These are phyloP conservation scores for Rhodosporidiobolus sp. DNA, from an alignment of 768 basidiomycete species.

Conservation along the genomic window DNA sequence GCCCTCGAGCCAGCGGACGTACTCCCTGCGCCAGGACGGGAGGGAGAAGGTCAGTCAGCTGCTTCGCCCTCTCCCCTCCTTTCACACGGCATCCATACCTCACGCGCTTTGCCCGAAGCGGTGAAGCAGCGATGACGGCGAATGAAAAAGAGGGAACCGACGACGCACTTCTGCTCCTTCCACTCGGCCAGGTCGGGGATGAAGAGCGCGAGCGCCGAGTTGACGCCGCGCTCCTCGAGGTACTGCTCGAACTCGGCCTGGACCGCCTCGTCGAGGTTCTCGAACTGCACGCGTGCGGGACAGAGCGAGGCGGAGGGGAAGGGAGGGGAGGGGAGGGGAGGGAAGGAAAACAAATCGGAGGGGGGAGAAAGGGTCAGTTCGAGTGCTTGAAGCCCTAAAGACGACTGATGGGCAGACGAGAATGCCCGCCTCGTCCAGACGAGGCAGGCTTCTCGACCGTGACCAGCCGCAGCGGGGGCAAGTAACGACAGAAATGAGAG, in stretches of 20 bases:
- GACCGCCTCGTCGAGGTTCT: conserved; percentile 77
- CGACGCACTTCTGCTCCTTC: conserved; percentile 66
- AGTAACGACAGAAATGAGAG: no score
- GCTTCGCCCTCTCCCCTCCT: no score
- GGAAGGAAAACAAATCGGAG: not conserved
- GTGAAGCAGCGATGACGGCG: not conserved
- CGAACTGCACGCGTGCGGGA: conserved; percentile 59
- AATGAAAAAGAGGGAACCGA: conserved; percentile 25
- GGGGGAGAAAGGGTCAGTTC: no score
- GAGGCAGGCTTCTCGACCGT: no score
- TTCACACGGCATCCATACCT: no score
- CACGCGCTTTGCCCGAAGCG: no score
- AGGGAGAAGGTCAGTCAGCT: not conserved
- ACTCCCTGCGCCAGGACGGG: conserved; percentile 59
- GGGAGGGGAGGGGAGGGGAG: not conserved
- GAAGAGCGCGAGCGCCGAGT: conserved; percentile 75
- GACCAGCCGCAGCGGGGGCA: no score
- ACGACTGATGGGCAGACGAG: no score
- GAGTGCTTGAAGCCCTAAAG: no score
- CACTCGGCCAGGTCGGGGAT: conserved; percentile 80
- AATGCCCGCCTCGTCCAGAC: no score
- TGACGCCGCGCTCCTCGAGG: conserved; percentile 83
- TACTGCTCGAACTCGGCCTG: conserved; percentile 90
- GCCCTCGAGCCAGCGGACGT: conserved; percentile 78
- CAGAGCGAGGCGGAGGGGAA: conserved; percentile 3